Conservation (phyloP, 2,329 filamentous ascomycete species). For the Phialocephala sp. region DNA sequence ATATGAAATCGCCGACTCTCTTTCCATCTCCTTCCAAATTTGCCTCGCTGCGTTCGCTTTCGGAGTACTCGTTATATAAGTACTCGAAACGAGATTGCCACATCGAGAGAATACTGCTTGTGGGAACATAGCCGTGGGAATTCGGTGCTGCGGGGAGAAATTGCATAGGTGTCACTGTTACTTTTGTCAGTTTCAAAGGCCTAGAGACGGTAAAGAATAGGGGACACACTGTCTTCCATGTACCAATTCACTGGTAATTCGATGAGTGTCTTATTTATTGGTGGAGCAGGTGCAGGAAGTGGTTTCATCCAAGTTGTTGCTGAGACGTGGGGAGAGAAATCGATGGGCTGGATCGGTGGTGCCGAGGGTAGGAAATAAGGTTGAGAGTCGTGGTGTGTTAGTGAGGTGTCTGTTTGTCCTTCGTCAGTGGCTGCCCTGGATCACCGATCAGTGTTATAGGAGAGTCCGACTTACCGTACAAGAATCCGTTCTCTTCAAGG, state of each 20-base stretch:
- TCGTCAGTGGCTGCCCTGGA: background rate
- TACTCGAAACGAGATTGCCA: conserved; percentile 41
- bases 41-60: conserved; percentile 39
- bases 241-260: conserved; percentile 59
- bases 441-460: background rate
- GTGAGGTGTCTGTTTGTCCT: conserved; percentile 49
- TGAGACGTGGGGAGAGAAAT: conserved; percentile 44
- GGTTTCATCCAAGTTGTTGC: conserved; percentile 54
- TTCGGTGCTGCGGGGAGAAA: conserved; percentile 48
- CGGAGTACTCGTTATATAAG: conserved; percentile 43
- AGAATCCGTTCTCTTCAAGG: conserved; percentile 54
- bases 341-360: conserved; percentile 48
- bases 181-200: conserved; percentile 1
- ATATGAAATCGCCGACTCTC: conserved; percentile 47
- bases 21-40: conserved; percentile 16
- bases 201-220: background rate
- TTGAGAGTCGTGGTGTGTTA: conserved; percentile 55
- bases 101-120: conserved; percentile 54
- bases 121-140: conserved; percentile 54
- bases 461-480: conserved; percentile 45
- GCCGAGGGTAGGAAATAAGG: conserved; percentile 53
- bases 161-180: conserved; percentile 34
- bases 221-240: conserved; percentile 49
- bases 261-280: conserved; percentile 45
- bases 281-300: conserved; percentile 39